Base-by-base conservation (phyloP, 495 filamentous ascomycete genomes). In the Lophiostoma macrostomum region DNA sequence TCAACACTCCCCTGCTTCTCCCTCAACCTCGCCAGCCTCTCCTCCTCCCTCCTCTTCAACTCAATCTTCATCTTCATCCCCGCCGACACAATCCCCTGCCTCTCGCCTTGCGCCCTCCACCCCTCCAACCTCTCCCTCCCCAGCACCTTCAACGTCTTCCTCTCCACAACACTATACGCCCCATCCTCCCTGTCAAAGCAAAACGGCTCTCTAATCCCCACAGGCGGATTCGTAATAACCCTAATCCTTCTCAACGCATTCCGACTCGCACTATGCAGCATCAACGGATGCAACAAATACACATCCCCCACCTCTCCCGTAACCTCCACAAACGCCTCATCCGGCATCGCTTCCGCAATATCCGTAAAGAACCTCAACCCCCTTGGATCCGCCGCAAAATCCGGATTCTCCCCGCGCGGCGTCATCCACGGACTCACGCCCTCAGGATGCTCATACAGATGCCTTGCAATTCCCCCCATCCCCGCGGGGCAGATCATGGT, bases 151-250 rank as follows among this genome's bases (percentile, higher is more conserved):
- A 89, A 68, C 4, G 86, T 88, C 62, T 83, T 83, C 57, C 62
- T 70, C 68, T 88, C 85, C 0, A 88, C 83, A n/a, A 86, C 55
- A 56, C 79, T 85, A 56, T 84, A 88, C 1, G 81, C 54, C 54
- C 69, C 69, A 50, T 85, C 78, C 14, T 76, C 66, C n/a, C 83
- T 72, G 48, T 85, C 75, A 48, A 87, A 85, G 40, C 72, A 64
- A 64, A 87, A 86, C 11, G 83, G 83, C 64, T 80, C 69, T 10
- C 43, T 48, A 32, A 88, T 62, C 22, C 73, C 73, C 0, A 87
- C 81, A 0, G 82, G 80, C 14, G 85, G 83, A 63, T 89, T 90
- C 35, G 83, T 89, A 65, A 87, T 88, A 57, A 87, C 79, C 13
- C 85, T 73, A 5, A 79, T 72, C 23, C 69, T 71, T 28, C 85